phyloP scores from a whole-genome alignment of 192 early-diverging fungal genomes.

The Bifiguratus adelaidae region DNA sequence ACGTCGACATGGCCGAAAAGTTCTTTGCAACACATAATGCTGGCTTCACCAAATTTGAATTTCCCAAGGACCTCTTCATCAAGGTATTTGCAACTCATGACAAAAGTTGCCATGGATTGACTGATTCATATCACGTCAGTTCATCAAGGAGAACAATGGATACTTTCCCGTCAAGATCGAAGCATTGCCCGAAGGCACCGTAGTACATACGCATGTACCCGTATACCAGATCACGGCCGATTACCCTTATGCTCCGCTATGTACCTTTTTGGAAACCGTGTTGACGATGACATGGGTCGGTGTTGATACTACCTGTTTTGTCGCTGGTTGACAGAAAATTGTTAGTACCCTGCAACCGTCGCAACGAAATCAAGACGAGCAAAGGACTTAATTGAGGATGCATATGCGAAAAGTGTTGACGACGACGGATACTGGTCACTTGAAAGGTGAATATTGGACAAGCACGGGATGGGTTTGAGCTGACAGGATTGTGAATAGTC shows the following conservation, averaged over 20 bases:
- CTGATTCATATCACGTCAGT: constrained; percentile 16
- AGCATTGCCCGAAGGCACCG: constrained; percentile 71
- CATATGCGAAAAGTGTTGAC: constrained; percentile 61
- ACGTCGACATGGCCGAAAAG: constrained; percentile 50
- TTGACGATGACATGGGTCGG: constrained; percentile 74
- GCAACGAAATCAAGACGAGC: constrained; percentile 69
- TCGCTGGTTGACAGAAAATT: background rate
- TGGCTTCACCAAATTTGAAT: constrained; percentile 53
- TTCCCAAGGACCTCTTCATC: constrained; percentile 66
- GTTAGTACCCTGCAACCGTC: constrained; percentile 75
- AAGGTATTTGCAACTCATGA: constrained; percentile 25
- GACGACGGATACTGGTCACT: constrained; percentile 36
- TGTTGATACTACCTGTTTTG: background rate
- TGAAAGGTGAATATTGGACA: constrained; percentile 20
- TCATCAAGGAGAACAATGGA: constrained; percentile 69
- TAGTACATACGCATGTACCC: constrained; percentile 69
- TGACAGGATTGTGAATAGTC: constrained; percentile 10
- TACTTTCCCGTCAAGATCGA: constrained; percentile 81
- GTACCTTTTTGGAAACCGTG: constrained; percentile 78
- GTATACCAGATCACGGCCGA: constrained; percentile 74
- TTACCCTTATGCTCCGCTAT: constrained; percentile 57
- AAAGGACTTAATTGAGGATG: constrained; percentile 42
- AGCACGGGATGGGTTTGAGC: background rate
- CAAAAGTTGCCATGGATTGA: background rate
- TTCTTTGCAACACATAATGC: constrained; percentile 74